Conservation (phyloP, 1,284 basidiomycete genomes). For the Ganoderma multipileum region DNA sequence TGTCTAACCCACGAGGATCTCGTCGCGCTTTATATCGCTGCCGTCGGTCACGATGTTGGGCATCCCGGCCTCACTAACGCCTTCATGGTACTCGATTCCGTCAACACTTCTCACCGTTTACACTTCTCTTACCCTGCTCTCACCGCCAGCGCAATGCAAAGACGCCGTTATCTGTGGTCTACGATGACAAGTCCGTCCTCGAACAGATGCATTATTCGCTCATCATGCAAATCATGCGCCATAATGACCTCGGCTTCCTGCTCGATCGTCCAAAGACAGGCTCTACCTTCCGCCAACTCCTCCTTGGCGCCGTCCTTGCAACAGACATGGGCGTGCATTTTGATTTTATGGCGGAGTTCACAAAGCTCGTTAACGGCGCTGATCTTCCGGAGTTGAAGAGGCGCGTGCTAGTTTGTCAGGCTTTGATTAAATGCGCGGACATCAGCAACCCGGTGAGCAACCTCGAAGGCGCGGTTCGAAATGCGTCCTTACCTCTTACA, state of each 20-base stretch:
- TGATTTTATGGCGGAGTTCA: constrained; percentile 80
- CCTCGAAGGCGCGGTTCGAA: constrained; percentile 3
- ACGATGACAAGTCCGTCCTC: constrained; percentile 87
- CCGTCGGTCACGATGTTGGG: constrained; percentile 95
- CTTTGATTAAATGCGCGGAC: constrained; percentile 94
- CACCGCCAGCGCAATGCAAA: constrained; percentile 84
- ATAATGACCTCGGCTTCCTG: constrained; percentile 76
- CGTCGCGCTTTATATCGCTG: constrained; percentile 85
- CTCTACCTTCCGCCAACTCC: constrained; percentile 70
- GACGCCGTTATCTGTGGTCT: constrained; percentile 86
- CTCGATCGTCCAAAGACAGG: constrained; percentile 61
- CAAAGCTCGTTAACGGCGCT: constrained; percentile 50
- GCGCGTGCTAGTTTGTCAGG: constrained; percentile 84
- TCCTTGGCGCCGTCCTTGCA: constrained; percentile 83
- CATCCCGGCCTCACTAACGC: constrained; percentile 92
- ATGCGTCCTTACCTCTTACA: constrained; percentile 41
- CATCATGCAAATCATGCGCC: constrained; percentile 82
- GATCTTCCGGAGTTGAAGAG: constrained; percentile 49
- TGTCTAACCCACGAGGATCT: constrained; percentile 73
- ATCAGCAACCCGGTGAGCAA: constrained; percentile 91
- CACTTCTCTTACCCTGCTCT: constrained; percentile 7
- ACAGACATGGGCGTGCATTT: constrained; percentile 94
- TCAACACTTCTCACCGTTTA: background rate
- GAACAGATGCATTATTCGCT: constrained; percentile 94
- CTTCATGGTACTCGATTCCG: constrained; percentile 75